A percentile compares a stretch with the other conserved stretches of the same genome.
Conservation (phyloP, 805 yeast genomes). For the Saccharomyces mikatae region DNA sequence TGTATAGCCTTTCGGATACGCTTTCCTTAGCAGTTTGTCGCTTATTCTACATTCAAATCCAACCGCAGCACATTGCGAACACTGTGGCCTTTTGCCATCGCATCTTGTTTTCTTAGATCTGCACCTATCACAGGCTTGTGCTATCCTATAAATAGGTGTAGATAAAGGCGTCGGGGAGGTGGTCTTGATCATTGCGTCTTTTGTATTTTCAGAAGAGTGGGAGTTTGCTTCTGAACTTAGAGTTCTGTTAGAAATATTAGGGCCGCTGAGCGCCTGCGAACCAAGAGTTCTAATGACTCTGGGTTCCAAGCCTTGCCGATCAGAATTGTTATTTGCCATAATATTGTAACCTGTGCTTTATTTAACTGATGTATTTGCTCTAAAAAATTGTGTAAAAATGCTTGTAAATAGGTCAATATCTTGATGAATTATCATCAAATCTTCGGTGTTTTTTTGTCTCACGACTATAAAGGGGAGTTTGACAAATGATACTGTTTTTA, state of each 20-base stretch:
- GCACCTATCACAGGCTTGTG: slow-evolving; percentile 87
- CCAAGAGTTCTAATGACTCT: slow-evolving; percentile 16
- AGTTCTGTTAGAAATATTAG: neutral
- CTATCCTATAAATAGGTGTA: slow-evolving; percentile 50
- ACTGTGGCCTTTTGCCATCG: slow-evolving; percentile 59
- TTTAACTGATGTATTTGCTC: neutral
- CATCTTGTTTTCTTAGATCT: slow-evolving; percentile 70
- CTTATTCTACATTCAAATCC: slow-evolving; percentile 87
- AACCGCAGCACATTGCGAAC: slow-evolving; percentile 74
- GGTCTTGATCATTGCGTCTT: neutral
- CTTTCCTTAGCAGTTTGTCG: slow-evolving; percentile 75
- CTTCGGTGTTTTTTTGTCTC: neutral
- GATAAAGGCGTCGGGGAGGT: slow-evolving; percentile 1
- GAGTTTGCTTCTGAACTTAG: slow-evolving; percentile 3
- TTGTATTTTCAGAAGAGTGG: neutral
- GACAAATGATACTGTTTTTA: neutral
- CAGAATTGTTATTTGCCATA: slow-evolving; percentile 4
- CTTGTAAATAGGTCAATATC: neutral
- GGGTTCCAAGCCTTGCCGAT: slow-evolving; percentile 6
- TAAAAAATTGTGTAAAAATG: neutral
- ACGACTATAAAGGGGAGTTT: neutral
- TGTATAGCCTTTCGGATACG: slow-evolving; percentile 88
- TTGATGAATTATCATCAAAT: neutral
- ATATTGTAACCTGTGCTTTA: neutral
- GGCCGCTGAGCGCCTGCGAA: slow-evolving; percentile 14